Percentiles rank a stretch among this genome's conserved stretches.
Conservation (phyloP, 352 stramenopile species). For the Paralagenidium karlingii region DNA sequence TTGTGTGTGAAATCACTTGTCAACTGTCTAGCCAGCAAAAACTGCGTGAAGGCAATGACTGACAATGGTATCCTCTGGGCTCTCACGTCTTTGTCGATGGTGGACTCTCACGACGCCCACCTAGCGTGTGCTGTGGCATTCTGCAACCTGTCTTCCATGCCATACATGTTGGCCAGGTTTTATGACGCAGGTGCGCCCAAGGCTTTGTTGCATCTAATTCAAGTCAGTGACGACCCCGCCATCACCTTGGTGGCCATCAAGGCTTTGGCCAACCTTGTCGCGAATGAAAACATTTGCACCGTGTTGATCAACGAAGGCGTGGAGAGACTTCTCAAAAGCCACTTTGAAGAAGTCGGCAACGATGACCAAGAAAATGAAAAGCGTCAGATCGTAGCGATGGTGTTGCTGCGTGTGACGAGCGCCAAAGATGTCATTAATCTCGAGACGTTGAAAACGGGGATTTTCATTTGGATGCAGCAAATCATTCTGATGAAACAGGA, state of each 20-base stretch:
- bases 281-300: conserved; percentile 63
- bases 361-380: conserved; percentile 28
- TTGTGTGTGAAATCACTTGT: conserved; percentile 60
- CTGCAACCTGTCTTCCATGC: conserved; percentile 53
- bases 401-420: conserved; percentile 53
- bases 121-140: conserved; percentile 55
- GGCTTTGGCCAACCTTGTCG: conserved; percentile 61
- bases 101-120: conserved; percentile 38
- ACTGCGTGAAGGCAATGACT: conserved; percentile 47
- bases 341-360: conserved; percentile 39
- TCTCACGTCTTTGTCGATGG: conserved; percentile 40
- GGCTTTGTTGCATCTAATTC: conserved; percentile 44
- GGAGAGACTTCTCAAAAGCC: conserved; percentile 38
- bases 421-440: conserved; percentile 56
- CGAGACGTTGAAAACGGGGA: conserved; percentile 40
- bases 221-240: conserved; percentile 16
- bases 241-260: conserved; percentile 52
- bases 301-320: conserved; percentile 61
- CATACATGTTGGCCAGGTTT: conserved; percentile 47
- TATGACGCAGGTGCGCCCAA: conserved; percentile 49
- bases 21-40: conserved; percentile 59
- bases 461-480: conserved; percentile 71
- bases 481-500: conserved; percentile 66
- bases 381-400: conserved; percentile 55
- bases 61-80: conserved; percentile 72